phyloP scores from a whole-genome alignment of 2,329 filamentous ascomycete species.

The Penicillium sp. region DNA sequence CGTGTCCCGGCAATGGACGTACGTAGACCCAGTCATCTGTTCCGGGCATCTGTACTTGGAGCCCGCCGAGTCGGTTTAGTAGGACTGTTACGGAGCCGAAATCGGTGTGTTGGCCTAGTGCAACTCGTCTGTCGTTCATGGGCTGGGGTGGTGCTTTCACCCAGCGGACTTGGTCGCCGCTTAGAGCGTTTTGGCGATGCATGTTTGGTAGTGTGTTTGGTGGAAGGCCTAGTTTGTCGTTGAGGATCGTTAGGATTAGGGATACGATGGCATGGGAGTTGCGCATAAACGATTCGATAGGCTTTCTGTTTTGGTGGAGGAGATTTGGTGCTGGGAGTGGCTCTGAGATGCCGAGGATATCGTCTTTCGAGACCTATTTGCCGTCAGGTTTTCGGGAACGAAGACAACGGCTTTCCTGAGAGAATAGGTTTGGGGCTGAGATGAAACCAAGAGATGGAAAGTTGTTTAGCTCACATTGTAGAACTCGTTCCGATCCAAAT shows the following conservation, averaged over 20 bases:
- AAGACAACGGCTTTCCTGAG: no score
- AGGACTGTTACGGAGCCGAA: conserved; percentile 58
- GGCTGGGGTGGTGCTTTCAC: conserved; percentile 52
- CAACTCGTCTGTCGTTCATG: conserved; percentile 41
- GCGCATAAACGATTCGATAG: conserved; percentile 47
- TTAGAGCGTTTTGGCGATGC: conserved; percentile 45
- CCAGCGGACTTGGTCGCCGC: conserved; percentile 57
- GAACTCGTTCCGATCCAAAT: conserved; percentile 54
- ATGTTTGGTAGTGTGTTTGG: conserved; percentile 45
- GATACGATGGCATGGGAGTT: conserved; percentile 48
- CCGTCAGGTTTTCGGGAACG: not conserved
- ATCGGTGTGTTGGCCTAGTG: conserved; percentile 56
- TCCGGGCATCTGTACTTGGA: conserved; percentile 52
- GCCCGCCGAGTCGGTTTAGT: conserved; percentile 56
- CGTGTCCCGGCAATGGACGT: conserved; percentile 50
- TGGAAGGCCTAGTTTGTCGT: conserved; percentile 45
- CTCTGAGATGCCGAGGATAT: conserved; percentile 44
- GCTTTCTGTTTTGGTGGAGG: conserved; percentile 36
- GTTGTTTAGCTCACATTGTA: conserved; percentile 48
- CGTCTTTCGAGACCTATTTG: conserved; percentile 52
- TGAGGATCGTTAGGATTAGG: conserved; percentile 47
- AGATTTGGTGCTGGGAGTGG: conserved; percentile 45
- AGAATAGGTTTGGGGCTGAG: no score
- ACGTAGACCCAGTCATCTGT: conserved; percentile 53
- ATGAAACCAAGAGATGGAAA: not conserved